phyloP scores from a whole-genome alignment of 2,329 filamentous ascomycete species.

The Domatiomyces globalis region DNA sequence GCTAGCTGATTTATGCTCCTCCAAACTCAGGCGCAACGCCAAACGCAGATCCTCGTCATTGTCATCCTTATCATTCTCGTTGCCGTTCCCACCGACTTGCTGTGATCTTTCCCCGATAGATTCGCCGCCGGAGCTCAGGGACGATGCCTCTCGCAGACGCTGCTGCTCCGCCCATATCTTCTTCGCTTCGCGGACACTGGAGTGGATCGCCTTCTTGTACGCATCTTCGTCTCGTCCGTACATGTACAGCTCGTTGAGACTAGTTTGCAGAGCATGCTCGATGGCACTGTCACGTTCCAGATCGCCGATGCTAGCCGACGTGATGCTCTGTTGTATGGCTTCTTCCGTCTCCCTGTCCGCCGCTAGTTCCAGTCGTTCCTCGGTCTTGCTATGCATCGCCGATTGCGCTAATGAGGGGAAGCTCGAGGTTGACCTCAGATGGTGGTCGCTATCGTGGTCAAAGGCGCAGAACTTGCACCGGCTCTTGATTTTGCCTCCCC shows the following conservation, averaged over 20 bases:
- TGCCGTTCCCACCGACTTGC: not conserved
- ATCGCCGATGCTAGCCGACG: slow-evolving; percentile 51
- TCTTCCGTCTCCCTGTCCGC: slow-evolving; percentile 49
- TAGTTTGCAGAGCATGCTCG: slow-evolving; percentile 60
- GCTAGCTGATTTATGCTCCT: slow-evolving; percentile 21
- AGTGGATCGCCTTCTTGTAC: slow-evolving; percentile 20
- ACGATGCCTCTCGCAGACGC: slow-evolving; percentile 6
- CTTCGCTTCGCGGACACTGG: slow-evolving; percentile 15
- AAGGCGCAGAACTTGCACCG: slow-evolving; percentile 15
- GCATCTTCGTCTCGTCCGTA: slow-evolving; percentile 22
- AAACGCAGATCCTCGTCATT: slow-evolving; percentile 31
- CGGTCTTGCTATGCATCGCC: slow-evolving; percentile 8
- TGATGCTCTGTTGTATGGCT: slow-evolving; percentile 56
- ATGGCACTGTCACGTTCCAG: slow-evolving; percentile 54
- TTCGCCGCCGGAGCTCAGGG: not conserved
- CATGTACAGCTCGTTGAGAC: slow-evolving; percentile 44
- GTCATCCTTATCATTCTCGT: slow-evolving; percentile 13
- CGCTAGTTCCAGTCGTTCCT: slow-evolving; percentile 23
- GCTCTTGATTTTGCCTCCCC: slow-evolving; percentile 10
- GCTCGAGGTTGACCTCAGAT: slow-evolving; percentile 7
- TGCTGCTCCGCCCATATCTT: slow-evolving; percentile 16
- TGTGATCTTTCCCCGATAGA: not conserved
- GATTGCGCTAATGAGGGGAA: slow-evolving; percentile 6
- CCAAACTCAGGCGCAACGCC: slow-evolving; percentile 31
- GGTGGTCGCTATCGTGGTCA: slow-evolving; percentile 11